Percentiles rank a stretch among this genome's conserved stretches.
Conservation (phyloP, 495 filamentous ascomycete species). For the Aspergillus ellipticus region DNA sequence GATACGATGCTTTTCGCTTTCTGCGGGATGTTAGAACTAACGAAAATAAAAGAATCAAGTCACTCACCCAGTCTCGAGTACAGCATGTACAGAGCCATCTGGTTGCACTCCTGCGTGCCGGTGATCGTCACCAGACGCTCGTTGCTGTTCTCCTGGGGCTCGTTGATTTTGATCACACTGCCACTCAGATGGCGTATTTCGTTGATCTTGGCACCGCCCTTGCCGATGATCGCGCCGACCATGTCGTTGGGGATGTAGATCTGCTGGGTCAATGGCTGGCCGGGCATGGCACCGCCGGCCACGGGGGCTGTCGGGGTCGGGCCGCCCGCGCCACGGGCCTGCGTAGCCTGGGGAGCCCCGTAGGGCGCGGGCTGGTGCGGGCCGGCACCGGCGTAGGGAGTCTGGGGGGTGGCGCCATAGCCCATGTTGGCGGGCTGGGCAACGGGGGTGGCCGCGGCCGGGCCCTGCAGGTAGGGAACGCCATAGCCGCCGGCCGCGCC, state of each 20-base stretch:
- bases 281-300: conserved; percentile 65
- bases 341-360: conserved; percentile 58
- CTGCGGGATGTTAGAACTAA: conserved; percentile 41
- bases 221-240: conserved; percentile 98
- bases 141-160: conserved; percentile 98
- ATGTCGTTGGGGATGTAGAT: conserved; percentile 99
- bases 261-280: conserved; percentile 90
- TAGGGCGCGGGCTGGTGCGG: conserved; percentile 71
- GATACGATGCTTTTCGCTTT: conserved; percentile 80
- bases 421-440: conserved; percentile 62
- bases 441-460: conserved; percentile 57
- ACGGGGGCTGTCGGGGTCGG: conserved; percentile 62
- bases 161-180: conserved; percentile 99
- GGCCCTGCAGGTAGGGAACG: conserved; percentile 64
- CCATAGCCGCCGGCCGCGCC: conserved; percentile 61
- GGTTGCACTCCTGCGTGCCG: conserved; percentile 94
- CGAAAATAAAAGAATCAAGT: too few species aligned
- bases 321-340: conserved; percentile 36
- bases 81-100: conserved; percentile 99
- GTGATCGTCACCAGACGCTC: conserved; percentile 96
- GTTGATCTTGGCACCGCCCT: conserved; percentile 98
- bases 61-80: conserved; percentile 95
- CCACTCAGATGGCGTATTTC: conserved; percentile 95
- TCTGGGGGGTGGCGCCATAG: conserved; percentile 65
- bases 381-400: conserved; percentile 67